Evolutionary conservation across 1,284 basidiomycete species (phyloP).

Genomic region (Moniliella sp.): DNA sequence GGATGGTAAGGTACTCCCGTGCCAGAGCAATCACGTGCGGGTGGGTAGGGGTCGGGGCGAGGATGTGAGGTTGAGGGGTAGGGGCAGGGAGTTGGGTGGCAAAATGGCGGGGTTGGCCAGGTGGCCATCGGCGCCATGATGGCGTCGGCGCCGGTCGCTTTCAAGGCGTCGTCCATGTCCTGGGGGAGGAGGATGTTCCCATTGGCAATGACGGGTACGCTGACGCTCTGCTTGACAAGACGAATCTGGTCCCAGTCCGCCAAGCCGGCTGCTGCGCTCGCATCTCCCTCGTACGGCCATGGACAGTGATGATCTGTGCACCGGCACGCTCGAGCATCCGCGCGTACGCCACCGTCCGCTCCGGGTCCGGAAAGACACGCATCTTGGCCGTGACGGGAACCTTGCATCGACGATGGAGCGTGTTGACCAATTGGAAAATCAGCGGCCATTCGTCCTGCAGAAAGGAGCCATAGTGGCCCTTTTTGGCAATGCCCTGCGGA

Average conservation of each 20-base stretch:
- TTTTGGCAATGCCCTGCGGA: slow-evolving; percentile 49
- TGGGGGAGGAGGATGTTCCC: slow-evolving; percentile 48
- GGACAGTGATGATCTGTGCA: slow-evolving; percentile 47
- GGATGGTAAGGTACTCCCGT: slow-evolving; percentile 66
- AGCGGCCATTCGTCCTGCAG: slow-evolving; percentile 55
- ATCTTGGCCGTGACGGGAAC: slow-evolving; percentile 48
- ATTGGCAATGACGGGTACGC: slow-evolving; percentile 55
- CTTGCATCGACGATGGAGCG: slow-evolving; percentile 42
- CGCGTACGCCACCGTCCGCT: slow-evolving; percentile 43
- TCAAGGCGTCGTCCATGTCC: slow-evolving; percentile 43
- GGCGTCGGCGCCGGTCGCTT: slow-evolving; percentile 47
- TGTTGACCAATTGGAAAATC: slow-evolving; percentile 44
- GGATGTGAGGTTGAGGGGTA: slow-evolving; percentile 2
- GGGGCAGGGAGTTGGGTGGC: neutral
- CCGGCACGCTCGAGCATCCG: slow-evolving; percentile 48
- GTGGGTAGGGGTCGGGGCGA: slow-evolving; percentile 40
- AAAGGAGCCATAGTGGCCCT: slow-evolving; percentile 52
- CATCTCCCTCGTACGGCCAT: slow-evolving; percentile 60
- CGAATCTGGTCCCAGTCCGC: slow-evolving; percentile 63
- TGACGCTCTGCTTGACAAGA: slow-evolving; percentile 65
- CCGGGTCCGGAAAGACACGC: slow-evolving; percentile 37
- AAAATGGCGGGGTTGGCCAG: slow-evolving; percentile 80
- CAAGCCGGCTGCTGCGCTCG: slow-evolving; percentile 56
- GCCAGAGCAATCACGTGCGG: slow-evolving; percentile 50
- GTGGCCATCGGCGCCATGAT: slow-evolving; percentile 72